Base-by-base conservation (phyloP, 2,329 filamentous ascomycete genomes). In the Aspergillus pseudonomiae region DNA sequence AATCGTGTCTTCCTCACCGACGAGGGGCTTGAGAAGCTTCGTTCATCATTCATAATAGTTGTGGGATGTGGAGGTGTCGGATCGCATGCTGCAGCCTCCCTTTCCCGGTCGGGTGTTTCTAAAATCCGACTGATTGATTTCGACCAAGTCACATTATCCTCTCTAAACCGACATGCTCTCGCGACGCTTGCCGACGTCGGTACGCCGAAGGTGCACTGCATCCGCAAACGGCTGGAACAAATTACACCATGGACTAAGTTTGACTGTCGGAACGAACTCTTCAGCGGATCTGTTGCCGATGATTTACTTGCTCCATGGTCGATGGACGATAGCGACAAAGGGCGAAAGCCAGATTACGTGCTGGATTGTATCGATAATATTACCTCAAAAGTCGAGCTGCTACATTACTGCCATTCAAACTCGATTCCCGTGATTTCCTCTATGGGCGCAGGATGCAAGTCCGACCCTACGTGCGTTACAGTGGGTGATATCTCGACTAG, bases 281-380 rank as follows among this genome's bases (percentile, higher is more conserved):
- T 96, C 77, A 88, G 88, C 65, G 88, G 85, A 54, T 77, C 82
- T 19, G 88, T 83, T 11, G 93, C 93, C 0, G 85, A 86, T 7
- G 75, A 80, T 12, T 81, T 97, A 66, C 81, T 99, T 48, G 87
- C 81, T 0, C 82, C 87, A 0, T 93, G 92, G 89, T 79, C 82
- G 14, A 68, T 77, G 67, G 19, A 86, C 85, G 74, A 77, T 34
- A 72, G 74, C 7, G 75, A 78, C 21, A 72, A 74, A 39, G 76
- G 75, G n/a, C 75, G 72, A 54, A 84, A 84, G 71, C 93, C 94
- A 1, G 90, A 94, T 71, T 99, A 90, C 73, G 88, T 99, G n/a
- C 88, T 99, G 41, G 95, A 99, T 78, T 96, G 94, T 26, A 99
- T 99, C 69, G 95, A 99, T 78, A 98, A 99, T 75, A 98, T 99